These are phyloP conservation scores for Trichomonas tenax DNA, from an alignment of 208 protist species.

Conservation along the genomic window DNA sequence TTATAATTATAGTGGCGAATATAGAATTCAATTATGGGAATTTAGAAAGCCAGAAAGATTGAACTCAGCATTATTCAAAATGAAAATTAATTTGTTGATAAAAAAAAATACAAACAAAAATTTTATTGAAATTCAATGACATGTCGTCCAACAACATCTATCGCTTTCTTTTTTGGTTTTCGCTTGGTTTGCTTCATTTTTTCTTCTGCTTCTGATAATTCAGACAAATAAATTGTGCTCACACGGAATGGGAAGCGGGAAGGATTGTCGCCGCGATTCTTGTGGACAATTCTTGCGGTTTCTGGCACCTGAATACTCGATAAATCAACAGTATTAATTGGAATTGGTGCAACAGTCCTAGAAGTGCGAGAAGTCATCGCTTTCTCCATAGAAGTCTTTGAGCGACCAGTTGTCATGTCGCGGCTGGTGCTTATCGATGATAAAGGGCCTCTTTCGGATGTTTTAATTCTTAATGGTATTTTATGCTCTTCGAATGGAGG, in stretches of 20 bases:
- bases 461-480: background rate
- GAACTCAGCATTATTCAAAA: too few relatives aligned
- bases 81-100: too few relatives aligned
- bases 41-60: too few relatives aligned
- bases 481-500: background rate
- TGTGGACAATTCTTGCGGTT: background rate
- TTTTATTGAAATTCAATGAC: background rate
- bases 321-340: background rate
- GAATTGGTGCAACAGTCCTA: background rate
- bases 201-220: background rate
- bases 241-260: background rate
- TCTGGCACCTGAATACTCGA: background rate
- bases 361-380: background rate
- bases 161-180: background rate
- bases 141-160: background rate
- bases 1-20: too few relatives aligned
- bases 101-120: background rate
- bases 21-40: too few relatives aligned
- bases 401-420: background rate
- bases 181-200: background rate
- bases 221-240: background rate
- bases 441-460: background rate
- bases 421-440: background rate
- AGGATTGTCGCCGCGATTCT: background rate
- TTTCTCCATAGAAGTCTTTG: background rate